phyloP scores from a whole-genome alignment of 1,139 yeast genomes.

The Wickerhamomyces sp. region DNA sequence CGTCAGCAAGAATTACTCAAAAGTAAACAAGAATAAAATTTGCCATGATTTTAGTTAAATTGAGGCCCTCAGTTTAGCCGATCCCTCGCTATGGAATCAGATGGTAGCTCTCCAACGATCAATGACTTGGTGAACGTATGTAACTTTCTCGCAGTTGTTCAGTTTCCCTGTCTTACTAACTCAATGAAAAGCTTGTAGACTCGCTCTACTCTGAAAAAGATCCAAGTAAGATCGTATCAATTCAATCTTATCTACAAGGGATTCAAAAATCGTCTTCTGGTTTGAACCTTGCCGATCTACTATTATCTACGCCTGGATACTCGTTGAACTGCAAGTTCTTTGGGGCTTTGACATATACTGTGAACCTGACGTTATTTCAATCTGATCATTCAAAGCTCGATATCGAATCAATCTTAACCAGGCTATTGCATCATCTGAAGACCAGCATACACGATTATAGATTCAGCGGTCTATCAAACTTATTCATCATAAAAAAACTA shows the following conservation, averaged over 20 bases:
- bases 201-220: constrained; percentile 18
- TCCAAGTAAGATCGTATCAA: constrained; percentile 31
- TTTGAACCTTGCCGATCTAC: constrained; percentile 42
- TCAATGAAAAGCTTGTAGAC: constrained; percentile 15
- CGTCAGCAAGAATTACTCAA: too few relatives aligned
- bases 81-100: neutral
- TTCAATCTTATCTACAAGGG: constrained; percentile 48
- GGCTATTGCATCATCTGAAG: constrained; percentile 19
- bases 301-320: constrained; percentile 32
- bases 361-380: constrained; percentile 36
- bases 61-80: too few relatives aligned
- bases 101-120: constrained; percentile 2
- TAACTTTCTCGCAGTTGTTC: constrained; percentile 1
- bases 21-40: too few relatives aligned
- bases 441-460: constrained; percentile 8
- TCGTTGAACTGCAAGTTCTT: constrained; percentile 56
- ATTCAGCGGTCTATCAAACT: constrained; percentile 8
- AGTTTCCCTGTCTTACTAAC: neutral
- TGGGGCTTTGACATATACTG: constrained; percentile 69
- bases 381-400: constrained; percentile 8
- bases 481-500: constrained; percentile 38
- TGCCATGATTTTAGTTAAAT: too few relatives aligned
- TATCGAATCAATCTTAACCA: constrained; percentile 20
- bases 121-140: constrained; percentile 3
- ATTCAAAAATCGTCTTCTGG: constrained; percentile 53